A percentile compares a stretch with the other conserved stretches of the same genome.
Evolutionary conservation across 768 basidiomycete genomes (phyloP).

Genomic region (Podaxis rugospora): DNA sequence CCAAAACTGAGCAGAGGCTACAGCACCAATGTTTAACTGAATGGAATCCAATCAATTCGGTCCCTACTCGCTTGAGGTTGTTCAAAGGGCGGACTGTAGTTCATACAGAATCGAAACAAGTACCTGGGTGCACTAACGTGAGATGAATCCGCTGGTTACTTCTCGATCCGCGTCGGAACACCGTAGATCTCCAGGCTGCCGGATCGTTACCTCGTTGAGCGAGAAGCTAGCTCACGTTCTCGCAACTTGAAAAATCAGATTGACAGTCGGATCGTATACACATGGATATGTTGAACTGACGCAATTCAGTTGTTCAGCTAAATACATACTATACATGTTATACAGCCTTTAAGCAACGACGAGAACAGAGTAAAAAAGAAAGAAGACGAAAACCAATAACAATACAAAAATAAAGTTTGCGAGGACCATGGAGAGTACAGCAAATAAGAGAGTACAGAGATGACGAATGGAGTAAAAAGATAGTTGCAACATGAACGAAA

Average conservation of each 20-base stretch:
- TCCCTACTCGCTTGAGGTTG: too few species aligned
- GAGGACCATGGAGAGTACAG: background rate
- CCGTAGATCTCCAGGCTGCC: background rate
- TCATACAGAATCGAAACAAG: background rate
- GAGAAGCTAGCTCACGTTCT: too few species aligned
- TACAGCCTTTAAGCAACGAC: background rate
- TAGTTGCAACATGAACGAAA: conserved; percentile 5
- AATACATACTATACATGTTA: background rate
- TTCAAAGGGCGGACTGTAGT: background rate
- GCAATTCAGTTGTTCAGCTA: background rate
- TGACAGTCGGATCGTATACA: too few species aligned
- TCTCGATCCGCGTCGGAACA: background rate
- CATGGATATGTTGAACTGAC: background rate
- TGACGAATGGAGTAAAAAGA: background rate
- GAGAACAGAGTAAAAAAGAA: background rate
- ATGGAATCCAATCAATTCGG: too few species aligned
- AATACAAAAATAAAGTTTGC: background rate
- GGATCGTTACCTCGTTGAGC: background rate
- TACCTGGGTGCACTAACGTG: background rate
- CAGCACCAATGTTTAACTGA: too few species aligned
- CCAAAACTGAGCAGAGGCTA: too few species aligned
- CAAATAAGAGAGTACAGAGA: conserved; percentile 1
- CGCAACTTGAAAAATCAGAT: too few species aligned
- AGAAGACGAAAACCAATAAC: background rate
- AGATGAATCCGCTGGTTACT: background rate